Evolutionary conservation across 805 yeast species (phyloP), one percentile per base, ranked within the genome.

Genomic region (Clavispora asparagi): DNA sequence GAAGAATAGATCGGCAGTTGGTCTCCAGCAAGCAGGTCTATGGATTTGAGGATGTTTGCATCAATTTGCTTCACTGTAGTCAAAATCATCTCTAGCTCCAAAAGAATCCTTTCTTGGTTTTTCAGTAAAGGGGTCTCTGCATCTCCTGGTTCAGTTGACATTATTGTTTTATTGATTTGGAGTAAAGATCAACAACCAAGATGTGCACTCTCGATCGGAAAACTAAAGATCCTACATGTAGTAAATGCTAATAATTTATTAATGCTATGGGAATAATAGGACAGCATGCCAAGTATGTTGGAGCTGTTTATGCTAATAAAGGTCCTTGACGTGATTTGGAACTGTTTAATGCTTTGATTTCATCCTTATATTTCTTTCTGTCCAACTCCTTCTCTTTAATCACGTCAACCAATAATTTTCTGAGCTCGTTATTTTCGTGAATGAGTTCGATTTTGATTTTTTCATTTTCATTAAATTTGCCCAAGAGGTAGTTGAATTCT

Each of bases 401-500:
- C 25, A 64, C 53, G 38, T 65, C 68, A 28, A 55, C 55, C 41
- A 67, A 57, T 33, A 67, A 48, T 37, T 55, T 54, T 42, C 60
- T 57, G 42, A 67, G 57, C 49, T 66, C 64, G 47, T 65, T 64
- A 46, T 67, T 67, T 44, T 67, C 72, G 50, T 67, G 60, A 45
- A 67, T 67, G 46, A 67, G 53, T 47, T 62, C 64, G 39, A 67
- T 58, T 48, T 67, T 67, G 40, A 64, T 53, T 36, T 52, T 50
- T 53, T 67, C 72, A 49, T 66, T 67, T 41, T 67, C 69, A 47
- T 67, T 66, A 55, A 67, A 67, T 51, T 65, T 67, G 31, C 56
- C 52, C 49, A 67, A 57, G 17, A 67, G 51, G 47, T 60, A 66
- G 46, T 67, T 67, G 59, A 67, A 67, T 45, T 67, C 72, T 44